Conservation (phyloP, 768 basidiomycete genomes). For the Pisolithus marmoratus region DNA sequence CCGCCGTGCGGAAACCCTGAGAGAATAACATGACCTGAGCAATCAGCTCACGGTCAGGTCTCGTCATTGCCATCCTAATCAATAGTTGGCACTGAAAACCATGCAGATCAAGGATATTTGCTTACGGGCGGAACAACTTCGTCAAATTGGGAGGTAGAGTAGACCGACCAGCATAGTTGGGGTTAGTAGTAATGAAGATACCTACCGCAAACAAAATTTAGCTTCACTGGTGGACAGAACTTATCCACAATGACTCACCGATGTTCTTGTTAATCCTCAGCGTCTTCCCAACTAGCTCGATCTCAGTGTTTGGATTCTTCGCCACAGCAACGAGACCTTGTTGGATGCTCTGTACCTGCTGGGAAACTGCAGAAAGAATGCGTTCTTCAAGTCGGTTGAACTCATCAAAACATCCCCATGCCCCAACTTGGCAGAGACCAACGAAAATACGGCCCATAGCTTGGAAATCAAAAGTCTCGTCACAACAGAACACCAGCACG, state of each 20-base stretch:
- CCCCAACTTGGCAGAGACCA: constrained; percentile 97
- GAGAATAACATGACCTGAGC: constrained; percentile 99
- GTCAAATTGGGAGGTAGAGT: constrained; percentile 82
- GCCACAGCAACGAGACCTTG: constrained; percentile 83
- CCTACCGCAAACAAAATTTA: constrained; percentile 37
- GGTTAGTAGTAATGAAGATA: constrained; percentile 99
- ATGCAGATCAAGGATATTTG: constrained; percentile 10
- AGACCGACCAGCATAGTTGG: constrained; percentile 97
- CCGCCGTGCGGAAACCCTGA: constrained; percentile 97
- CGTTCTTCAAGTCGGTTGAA: constrained; percentile 98
- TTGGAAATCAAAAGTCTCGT: constrained; percentile 99
- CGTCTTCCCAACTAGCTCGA: constrained; percentile 92
- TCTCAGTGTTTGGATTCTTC: constrained; percentile 83
- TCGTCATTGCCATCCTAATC: constrained; percentile 95
- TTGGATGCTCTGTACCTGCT: constrained; percentile 98
- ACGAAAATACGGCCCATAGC: constrained; percentile 99
- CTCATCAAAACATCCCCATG: constrained; percentile 98
- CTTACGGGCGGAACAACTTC: constrained; percentile 89
- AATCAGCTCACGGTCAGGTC: constrained; percentile 96
- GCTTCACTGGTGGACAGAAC: not conserved
- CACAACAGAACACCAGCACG: constrained; percentile 99
- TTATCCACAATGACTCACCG: constrained; percentile 38
- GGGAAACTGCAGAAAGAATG: constrained; percentile 95
- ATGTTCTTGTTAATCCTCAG: constrained; percentile 93
- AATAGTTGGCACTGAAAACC: constrained; percentile 7